These are phyloP conservation scores for Diplotaxis tenuifolia DNA, from an alignment of 345 rosid species.

Conservation along the genomic window DNA sequence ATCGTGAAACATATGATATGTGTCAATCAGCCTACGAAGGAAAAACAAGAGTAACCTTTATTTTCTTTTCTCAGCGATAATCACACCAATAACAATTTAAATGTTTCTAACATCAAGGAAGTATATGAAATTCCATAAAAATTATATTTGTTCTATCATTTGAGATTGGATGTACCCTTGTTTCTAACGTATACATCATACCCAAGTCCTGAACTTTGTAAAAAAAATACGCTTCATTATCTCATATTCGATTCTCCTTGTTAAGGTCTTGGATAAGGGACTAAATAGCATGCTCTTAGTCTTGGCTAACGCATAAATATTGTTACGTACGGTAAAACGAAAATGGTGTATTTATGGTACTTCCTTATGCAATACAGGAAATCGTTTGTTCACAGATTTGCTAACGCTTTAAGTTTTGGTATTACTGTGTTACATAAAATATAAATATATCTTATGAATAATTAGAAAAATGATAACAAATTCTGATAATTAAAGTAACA, in stretches of 20 bases:
- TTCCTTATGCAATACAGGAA: too few species aligned
- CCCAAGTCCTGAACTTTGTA: neutral
- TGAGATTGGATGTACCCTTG: neutral
- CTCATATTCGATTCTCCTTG: neutral
- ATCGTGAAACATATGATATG: constrained; percentile 12
- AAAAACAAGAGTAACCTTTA: neutral
- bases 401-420: too few species aligned
- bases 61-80: neutral
- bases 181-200: neutral
- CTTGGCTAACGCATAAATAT: neutral
- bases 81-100: too few species aligned
- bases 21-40: constrained; percentile 5
- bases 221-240: neutral
- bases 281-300: neutral
- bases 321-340: too few species aligned
- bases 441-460: too few species aligned
- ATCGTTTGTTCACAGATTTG: too few species aligned
- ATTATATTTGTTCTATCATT: neutral
- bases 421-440: too few species aligned
- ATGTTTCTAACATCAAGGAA: neutral
- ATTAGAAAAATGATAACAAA: too few species aligned
- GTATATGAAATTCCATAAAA: neutral
- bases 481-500: too few species aligned
- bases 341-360: too few species aligned
- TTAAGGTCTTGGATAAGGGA: neutral